Percentiles rank a stretch among this genome's conserved stretches.
Conservation (phyloP, 805 yeast genomes). For the Millerozyma acaciae region DNA sequence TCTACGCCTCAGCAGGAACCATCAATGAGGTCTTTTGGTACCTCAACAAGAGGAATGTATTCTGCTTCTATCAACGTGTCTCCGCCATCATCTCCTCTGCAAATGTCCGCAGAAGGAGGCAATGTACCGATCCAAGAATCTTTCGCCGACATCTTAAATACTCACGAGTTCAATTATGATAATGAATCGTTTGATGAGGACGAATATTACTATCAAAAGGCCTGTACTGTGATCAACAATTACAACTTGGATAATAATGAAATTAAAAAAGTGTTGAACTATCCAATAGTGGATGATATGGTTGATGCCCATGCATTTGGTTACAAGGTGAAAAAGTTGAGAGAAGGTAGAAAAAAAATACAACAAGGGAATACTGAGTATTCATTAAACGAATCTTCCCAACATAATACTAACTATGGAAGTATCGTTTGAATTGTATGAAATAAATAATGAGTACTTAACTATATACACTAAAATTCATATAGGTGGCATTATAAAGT, state of each 20-base stretch:
- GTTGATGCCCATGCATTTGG: conserved; percentile 39
- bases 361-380: conserved; percentile 3
- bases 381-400: conserved; percentile 7
- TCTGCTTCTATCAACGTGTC: conserved; percentile 22
- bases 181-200: conserved; percentile 36
- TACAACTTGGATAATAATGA: conserved; percentile 31
- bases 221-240: conserved; percentile 27
- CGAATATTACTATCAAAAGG: conserved; percentile 30
- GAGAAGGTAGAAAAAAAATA: conserved; percentile 23
- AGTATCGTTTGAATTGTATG: conserved; percentile 19
- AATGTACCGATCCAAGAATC: conserved; percentile 4
- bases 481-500: no score
- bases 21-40: conserved; percentile 26
- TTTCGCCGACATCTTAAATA: conserved; percentile 21
- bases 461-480: conserved; percentile 3
- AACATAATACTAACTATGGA: conserved; percentile 19
- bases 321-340: conserved; percentile 35
- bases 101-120: conserved; percentile 4
- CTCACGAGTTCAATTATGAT: conserved; percentile 24
- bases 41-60: conserved; percentile 31
- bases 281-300: conserved; percentile 43
- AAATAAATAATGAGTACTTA: conserved; percentile 4
- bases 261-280: conserved; percentile 33
- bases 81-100: conserved; percentile 18
- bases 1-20: conserved; percentile 15